These are phyloP conservation scores for Rhododendron ferrugineum DNA, from an alignment of 148 eudicot genomes.

Conservation along the genomic window DNA sequence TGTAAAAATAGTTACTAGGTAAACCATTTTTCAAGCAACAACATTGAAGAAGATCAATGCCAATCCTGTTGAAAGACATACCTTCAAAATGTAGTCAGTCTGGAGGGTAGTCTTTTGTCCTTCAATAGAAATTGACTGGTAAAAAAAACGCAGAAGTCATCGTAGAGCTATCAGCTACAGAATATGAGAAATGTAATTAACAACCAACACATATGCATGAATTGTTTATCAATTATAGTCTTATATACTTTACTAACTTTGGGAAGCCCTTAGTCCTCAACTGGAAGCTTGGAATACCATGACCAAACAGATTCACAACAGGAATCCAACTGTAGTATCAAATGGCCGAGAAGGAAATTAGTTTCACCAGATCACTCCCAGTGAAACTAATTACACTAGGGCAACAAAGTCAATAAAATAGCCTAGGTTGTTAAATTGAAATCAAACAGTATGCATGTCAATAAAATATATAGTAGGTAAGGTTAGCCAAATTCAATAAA, in stretches of 20 bases:
- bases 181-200: not conserved
- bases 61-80: slow-evolving; percentile 21
- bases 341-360: not conserved
- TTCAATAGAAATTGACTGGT: slow-evolving; percentile 66
- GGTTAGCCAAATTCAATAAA: not conserved
- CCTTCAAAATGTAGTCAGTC: slow-evolving; percentile 83
- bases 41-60: not conserved
- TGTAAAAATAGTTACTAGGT: not conserved
- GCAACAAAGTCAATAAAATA: not conserved
- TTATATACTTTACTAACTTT: not conserved
- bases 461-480: not conserved
- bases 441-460: not conserved
- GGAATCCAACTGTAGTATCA: not conserved
- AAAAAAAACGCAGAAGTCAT: slow-evolving; percentile 6
- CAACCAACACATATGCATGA: not conserved
- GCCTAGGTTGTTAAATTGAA: not conserved
- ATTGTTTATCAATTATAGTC: not conserved
- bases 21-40: slow-evolving; percentile 1
- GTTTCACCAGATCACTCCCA: not conserved
- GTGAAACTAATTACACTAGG: not conserved
- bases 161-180: not conserved
- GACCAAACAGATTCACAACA: not conserved
- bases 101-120: slow-evolving; percentile 64
- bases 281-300: not conserved
- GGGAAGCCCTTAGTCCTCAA: not conserved